Evolutionary conservation across 768 basidiomycete genomes (phyloP), one percentile per base, ranked within the genome.

Genomic region (Suillus discolor): DNA sequence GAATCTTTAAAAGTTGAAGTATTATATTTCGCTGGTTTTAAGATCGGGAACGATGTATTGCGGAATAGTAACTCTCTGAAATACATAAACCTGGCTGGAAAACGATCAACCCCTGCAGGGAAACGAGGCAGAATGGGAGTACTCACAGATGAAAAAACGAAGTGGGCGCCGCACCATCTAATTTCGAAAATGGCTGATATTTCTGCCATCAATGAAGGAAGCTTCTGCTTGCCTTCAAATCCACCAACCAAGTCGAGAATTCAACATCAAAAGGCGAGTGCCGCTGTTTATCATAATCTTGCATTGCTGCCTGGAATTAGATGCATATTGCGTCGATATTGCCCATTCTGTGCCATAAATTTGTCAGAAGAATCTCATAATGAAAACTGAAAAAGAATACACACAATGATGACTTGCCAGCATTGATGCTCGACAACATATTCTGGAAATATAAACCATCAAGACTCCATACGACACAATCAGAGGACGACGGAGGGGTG

Each of bases 1-100:
- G 69, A 85, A 80, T 3, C 85, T 84, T 66, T 82, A 75, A 61
- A 80, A 82, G 69, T 86, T 79, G 38, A 79, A 69, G 60, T 83
- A 85, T 31, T 31, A 31, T 38, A 78, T 71, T 68, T 79, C 6
- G 66, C 71, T 72, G 49, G n/a, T 60, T 55, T 7, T 31, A 55
- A 42, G 7, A 61, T 9, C 13, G 20, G 20, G 44, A 51, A 23
- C 12, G n/a, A n/a, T 23, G 54, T n/a, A 25, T 2, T n/a, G 38
- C 41, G 34, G 55, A 25, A 23, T 20, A 13, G 61, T 31, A 18
- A 69, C 73, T 57, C 69, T 82, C 84, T 70, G 64, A 83, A 83
- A n/a, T 77, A 66, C 59, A 85, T 82, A 6, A 84, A 67, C 18
- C 81, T 78, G 39, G 77, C 82, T 85, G 54, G 7, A 28, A 62